A percentile compares a stretch with the other conserved stretches of the same genome.
Conservation (phyloP, 768 basidiomycete species). For the Candolleomyces eurysporus region DNA sequence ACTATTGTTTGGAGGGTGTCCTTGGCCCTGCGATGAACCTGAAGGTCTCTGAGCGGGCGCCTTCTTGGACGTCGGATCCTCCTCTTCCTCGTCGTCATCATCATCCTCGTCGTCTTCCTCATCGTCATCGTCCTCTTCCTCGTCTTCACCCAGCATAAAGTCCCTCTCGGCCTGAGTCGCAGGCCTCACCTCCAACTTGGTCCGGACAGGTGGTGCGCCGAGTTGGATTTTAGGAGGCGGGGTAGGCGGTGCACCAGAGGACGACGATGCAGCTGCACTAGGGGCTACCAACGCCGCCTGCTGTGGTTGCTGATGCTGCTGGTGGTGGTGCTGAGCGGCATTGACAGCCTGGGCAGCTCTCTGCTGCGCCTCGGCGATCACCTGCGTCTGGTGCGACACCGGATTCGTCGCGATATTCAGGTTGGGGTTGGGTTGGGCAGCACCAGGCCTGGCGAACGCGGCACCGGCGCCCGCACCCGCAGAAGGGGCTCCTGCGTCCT, state of each 20-base stretch:
- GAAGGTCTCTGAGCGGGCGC: background rate
- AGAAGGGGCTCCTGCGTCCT: slow-evolving; percentile 4
- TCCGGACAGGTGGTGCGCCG: slow-evolving; percentile 1
- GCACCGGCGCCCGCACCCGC: too few relatives aligned
- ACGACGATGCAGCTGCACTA: slow-evolving; percentile 1
- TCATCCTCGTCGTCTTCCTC: slow-evolving; percentile 23
- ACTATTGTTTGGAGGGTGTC: background rate
- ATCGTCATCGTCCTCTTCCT: slow-evolving; percentile 17
- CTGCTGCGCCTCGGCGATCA: slow-evolving; percentile 18
- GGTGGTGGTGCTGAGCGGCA: background rate
- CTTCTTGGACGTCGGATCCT: background rate
- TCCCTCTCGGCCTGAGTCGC: slow-evolving; percentile 30
- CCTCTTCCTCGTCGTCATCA: slow-evolving; percentile 8
- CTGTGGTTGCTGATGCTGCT: slow-evolving; percentile 11
- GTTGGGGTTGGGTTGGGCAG: slow-evolving; percentile 6
- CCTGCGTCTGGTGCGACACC: slow-evolving; percentile 41
- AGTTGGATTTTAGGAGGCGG: slow-evolving; percentile 10
- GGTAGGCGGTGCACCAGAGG: slow-evolving; percentile 13
- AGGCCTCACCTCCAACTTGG: slow-evolving; percentile 4
- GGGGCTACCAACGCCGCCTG: background rate
- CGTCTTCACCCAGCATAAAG: slow-evolving; percentile 30
- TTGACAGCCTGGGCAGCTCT: too few relatives aligned
- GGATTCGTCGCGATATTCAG: slow-evolving; percentile 34
- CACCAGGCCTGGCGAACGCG: too few relatives aligned
- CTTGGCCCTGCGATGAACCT: background rate